These are phyloP conservation scores for Cutaneotrichosporon sp. DNA, from an alignment of 1,284 basidiomycete genomes.

Conservation along the genomic window DNA sequence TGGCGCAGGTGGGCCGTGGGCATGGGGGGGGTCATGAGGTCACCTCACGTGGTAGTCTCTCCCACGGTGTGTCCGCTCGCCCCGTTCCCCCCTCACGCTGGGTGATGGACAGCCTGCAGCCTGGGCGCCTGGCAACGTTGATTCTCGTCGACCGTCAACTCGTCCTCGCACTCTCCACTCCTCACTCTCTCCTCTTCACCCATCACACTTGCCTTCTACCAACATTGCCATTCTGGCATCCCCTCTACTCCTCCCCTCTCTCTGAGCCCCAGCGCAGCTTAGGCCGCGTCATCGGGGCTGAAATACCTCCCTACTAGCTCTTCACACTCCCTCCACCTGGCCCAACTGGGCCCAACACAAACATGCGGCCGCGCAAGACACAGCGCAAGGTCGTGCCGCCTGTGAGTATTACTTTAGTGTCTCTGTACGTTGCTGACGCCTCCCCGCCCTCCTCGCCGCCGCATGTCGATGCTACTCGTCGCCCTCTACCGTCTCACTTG, in stretches of 20 bases:
- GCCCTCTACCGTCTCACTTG: not conserved
- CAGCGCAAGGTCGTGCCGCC: conserved; percentile 39
- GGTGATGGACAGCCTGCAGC: too few species aligned
- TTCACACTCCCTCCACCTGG: not conserved
- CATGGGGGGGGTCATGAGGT: not conserved
- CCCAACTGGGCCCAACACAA: conserved; percentile 1
- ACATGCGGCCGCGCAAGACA: conserved; percentile 47
- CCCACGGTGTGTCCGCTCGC: not conserved
- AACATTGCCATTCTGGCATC: not conserved
- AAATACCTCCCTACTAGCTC: not conserved
- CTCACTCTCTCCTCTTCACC: not conserved
- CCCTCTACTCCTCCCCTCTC: not conserved
- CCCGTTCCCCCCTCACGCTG: not conserved
- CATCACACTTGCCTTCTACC: not conserved
- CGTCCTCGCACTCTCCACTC: not conserved
- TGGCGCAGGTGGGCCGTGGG: too few species aligned
- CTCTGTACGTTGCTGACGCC: not conserved
- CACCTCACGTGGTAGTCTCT: not conserved
- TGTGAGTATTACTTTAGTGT: conserved; percentile 23
- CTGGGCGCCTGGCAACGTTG: too few species aligned
- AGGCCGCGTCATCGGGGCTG: conserved; percentile 6
- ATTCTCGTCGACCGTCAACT: too few species aligned
- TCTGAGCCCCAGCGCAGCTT: conserved; percentile 5
- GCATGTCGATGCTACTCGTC: not conserved
- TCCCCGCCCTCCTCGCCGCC: not conserved